Evolutionary conservation across 148 eudicot species (phyloP).

Genomic region (Amaranthus cruentus): DNA sequence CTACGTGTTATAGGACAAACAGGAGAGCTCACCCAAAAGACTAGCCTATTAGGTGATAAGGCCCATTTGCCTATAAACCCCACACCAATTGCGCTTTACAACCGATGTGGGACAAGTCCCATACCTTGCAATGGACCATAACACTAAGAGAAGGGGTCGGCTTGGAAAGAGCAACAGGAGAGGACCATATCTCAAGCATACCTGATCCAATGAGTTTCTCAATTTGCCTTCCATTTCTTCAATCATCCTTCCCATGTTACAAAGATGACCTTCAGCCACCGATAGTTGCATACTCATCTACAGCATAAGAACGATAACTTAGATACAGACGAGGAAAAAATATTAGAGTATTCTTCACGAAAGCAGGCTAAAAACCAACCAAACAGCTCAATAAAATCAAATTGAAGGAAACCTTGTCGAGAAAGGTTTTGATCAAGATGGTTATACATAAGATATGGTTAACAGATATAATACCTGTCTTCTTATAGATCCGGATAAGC

Average conservation of each 20-base stretch:
- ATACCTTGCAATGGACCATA: no score
- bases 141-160: not conserved
- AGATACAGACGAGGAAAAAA: not conserved
- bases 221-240: slow-evolving; percentile 96
- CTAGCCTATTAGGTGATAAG: no score
- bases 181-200: slow-evolving; percentile 22
- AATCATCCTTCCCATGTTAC: slow-evolving; percentile 99
- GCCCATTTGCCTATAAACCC: no score
- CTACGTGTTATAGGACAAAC: no score
- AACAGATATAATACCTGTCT: slow-evolving; percentile 63
- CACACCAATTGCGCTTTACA: no score
- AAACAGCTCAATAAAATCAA: not conserved
- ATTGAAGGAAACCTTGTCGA: not conserved
- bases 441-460: not conserved
- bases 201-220: slow-evolving; percentile 93
- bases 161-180: not conserved
- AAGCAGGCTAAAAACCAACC: not conserved
- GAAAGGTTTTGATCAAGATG: not conserved
- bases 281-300: slow-evolving; percentile 91
- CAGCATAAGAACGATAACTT: not conserved
- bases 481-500: slow-evolving; percentile 93
- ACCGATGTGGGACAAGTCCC: no score
- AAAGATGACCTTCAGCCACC: slow-evolving; percentile 84
- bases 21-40: no score
- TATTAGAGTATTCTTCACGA: not conserved